Conservation (phyloP, 1,139 yeast species). For the Wickerhamiella infanticola region DNA sequence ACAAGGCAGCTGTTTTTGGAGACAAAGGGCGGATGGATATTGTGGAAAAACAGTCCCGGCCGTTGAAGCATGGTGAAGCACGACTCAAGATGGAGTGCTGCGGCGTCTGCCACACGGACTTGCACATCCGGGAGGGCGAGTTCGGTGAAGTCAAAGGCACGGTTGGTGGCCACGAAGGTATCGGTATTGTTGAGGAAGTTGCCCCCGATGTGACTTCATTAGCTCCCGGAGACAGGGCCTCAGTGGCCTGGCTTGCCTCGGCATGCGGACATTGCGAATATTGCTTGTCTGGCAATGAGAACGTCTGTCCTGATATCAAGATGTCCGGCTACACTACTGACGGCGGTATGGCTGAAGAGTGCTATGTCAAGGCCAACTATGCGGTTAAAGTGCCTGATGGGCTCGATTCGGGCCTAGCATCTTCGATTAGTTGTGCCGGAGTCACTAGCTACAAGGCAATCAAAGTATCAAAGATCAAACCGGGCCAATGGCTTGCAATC, state of each 20-base stretch:
- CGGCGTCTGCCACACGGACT: constrained; percentile 27
- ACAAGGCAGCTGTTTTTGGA: background rate
- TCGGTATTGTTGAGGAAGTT: constrained; percentile 63
- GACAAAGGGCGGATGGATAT: background rate
- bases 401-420: constrained; percentile 53
- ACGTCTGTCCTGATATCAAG: constrained; percentile 53
- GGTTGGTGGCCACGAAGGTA: constrained; percentile 82
- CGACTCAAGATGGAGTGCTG: constrained; percentile 34
- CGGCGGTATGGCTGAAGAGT: constrained; percentile 70
- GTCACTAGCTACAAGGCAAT: constrained; percentile 73
- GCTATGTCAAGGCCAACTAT: constrained; percentile 73
- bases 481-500: constrained; percentile 70
- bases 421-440: constrained; percentile 74
- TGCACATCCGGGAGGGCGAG: constrained; percentile 63
- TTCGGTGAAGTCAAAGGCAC: constrained; percentile 44
- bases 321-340: constrained; percentile 68
- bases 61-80: background rate
- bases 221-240: constrained; percentile 63
- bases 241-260: constrained; percentile 56
- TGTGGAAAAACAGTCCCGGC: background rate
- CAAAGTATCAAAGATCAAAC: constrained; percentile 46
- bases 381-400: constrained; percentile 64
- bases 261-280: constrained; percentile 61
- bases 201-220: constrained; percentile 56
- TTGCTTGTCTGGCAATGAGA: constrained; percentile 52